Base-by-base conservation (phyloP, 2,329 filamentous ascomycete species). In the Knufia fluminis region DNA sequence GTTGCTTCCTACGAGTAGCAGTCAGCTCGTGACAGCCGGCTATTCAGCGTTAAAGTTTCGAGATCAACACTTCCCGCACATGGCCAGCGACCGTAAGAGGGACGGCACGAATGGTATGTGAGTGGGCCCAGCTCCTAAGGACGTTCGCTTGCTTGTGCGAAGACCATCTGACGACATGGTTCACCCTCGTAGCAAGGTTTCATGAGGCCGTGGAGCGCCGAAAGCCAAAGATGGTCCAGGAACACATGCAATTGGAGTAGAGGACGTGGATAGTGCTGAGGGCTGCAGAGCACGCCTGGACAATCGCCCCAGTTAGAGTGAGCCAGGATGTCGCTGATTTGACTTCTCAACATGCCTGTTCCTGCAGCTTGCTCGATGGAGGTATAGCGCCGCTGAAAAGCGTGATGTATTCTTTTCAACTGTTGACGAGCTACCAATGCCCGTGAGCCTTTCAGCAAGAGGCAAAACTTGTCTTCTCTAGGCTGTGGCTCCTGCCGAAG, bases 381-480 rank as follows among this genome's bases (percentile, higher is more conserved):
- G 24, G 42, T 20, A 32, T 45, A 33, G 42, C 24, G 24, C 14
- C 19, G 9, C n/a, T 26, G 16, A 19, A n/a, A 45, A 45, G 42
- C 42, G 42, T 45, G 42, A 45, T 45, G 22, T 40, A 22, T 33
- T 48, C 28, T 40, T 39, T 33, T 19, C 19, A 24, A 9, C 22
- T 16, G 17, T 6, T 4, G 6, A 17, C 16, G n/a, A 24, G 23
- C 33, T 24, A 19, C 45, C 45, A 43, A 43, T 43, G 24, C 40
- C 16, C 17, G 14, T 45, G 24, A 32, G 16, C 42, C 32, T 48
- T n/a, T 3, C 3, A 23, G 14, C 28, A 14, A 48, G 45, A 28
- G 23, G 45, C 20, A 23, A 39, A 48, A 38, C 12, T 19, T n/a
- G 28, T n/a, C 23, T 14, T 40, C 26, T 3, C 22, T 48, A n/a